phyloP scores from a whole-genome alignment of 2,329 filamentous ascomycete genomes.

The Aquanectria penicillioides region DNA sequence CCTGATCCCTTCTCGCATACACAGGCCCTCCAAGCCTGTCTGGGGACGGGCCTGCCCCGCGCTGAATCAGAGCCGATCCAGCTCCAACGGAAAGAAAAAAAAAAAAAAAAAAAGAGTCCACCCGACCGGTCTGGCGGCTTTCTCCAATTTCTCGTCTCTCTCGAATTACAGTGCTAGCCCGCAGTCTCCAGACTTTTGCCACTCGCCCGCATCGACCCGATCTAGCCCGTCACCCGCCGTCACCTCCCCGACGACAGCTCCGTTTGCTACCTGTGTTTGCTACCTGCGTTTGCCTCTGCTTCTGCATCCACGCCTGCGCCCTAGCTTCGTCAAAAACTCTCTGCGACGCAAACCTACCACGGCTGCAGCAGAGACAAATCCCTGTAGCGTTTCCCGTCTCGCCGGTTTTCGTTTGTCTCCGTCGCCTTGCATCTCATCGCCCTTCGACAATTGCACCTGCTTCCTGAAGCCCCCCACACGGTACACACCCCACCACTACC shows the following conservation, averaged over 20 bases:
- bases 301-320: not conserved
- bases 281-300: too few species aligned
- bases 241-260: not conserved
- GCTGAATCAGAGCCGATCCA: not conserved
- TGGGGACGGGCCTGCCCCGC: slow-evolving; percentile 18
- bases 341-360: too few species aligned
- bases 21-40: not conserved
- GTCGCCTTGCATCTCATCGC: too few species aligned
- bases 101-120: not conserved
- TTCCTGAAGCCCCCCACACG: not conserved
- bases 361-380: too few species aligned
- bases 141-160: slow-evolving; percentile 2
- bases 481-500: too few species aligned
- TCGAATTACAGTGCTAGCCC: slow-evolving; percentile 15
- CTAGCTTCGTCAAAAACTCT: not conserved
- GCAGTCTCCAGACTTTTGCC: slow-evolving; percentile 25
- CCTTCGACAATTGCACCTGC: not conserved
- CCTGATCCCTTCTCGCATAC: not conserved
- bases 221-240: slow-evolving; percentile 22
- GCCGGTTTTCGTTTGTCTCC: too few species aligned
- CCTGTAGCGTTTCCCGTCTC: too few species aligned
- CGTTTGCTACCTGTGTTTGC: too few species aligned
- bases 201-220: slow-evolving; percentile 32
- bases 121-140: slow-evolving; percentile 7
- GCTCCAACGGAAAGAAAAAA: not conserved